Conservation (phyloP, 495 filamentous ascomycete species). For the Aspergillus funiculosus region DNA sequence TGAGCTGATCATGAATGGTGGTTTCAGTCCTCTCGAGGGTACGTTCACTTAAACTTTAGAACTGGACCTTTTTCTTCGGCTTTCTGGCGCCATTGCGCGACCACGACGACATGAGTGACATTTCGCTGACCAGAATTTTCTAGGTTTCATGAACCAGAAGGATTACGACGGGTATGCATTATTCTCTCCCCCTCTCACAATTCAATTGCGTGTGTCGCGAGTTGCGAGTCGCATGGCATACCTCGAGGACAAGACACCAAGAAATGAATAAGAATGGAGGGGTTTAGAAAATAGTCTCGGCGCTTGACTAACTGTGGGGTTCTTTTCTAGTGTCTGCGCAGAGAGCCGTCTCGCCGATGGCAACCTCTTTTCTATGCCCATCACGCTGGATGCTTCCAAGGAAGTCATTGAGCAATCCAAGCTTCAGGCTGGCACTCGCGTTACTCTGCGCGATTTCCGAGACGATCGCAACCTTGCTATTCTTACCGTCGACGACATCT, state of each 20-base stretch:
- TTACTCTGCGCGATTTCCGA: constrained; percentile 90
- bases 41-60: no score
- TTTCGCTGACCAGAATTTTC: no score
- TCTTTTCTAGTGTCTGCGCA: constrained; percentile 65
- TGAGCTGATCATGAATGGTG: constrained; percentile 91
- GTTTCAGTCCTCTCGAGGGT: constrained; percentile 97
- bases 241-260: background rate
- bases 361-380: constrained; percentile 93
- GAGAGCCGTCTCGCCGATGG: constrained; percentile 81
- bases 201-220: background rate
- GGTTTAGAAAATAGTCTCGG: background rate
- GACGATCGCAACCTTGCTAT: constrained; percentile 95
- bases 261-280: background rate
- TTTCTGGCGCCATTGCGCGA: no score
- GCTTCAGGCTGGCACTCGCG: constrained; percentile 69
- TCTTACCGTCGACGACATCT: constrained; percentile 91
- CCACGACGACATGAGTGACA: no score
- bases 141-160: constrained; percentile 94
- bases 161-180: constrained; percentile 81
- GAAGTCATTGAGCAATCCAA: constrained; percentile 63
- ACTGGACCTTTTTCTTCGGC: no score
- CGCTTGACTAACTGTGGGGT: constrained; percentile 11
- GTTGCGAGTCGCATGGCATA: no score
- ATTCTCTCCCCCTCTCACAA: background rate
- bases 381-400: constrained; percentile 80